A percentile compares a stretch with the other conserved stretches of the same genome.
These are phyloP conservation scores for Biscogniauxia marginata DNA, from an alignment of 2,329 filamentous ascomycete genomes.

Conservation along the genomic window DNA sequence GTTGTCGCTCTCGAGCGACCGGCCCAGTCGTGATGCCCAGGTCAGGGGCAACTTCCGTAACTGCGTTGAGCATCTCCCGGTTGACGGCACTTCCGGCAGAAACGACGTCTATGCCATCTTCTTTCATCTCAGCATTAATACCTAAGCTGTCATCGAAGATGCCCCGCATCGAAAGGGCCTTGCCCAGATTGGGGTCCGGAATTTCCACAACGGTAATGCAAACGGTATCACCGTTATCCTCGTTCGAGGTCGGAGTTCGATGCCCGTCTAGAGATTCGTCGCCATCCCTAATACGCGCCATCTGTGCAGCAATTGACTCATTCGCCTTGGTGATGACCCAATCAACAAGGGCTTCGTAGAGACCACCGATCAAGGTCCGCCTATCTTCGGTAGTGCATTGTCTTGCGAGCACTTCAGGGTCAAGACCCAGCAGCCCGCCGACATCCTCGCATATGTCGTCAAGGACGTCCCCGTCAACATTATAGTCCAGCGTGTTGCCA, in stretches of 20 bases:
- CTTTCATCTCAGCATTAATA: constrained; percentile 96
- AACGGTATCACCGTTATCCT: constrained; percentile 79
- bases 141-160: constrained; percentile 91
- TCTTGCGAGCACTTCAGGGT: constrained; percentile 75
- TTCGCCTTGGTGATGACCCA: constrained; percentile 93
- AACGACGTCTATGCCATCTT: constrained; percentile 80
- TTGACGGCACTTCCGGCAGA: constrained; percentile 77
- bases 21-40: constrained; percentile 71
- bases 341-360: constrained; percentile 93
- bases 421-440: constrained; percentile 78
- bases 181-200: constrained; percentile 75
- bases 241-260: constrained; percentile 64
- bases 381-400: constrained; percentile 85
- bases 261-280: constrained; percentile 67
- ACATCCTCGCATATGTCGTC: constrained; percentile 90
- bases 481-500: constrained; percentile 83
- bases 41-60: constrained; percentile 74
- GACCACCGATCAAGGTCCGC: constrained; percentile 74
- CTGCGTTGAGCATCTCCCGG: constrained; percentile 81
- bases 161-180: constrained; percentile 83
- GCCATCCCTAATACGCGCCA: constrained; percentile 63
- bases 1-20: constrained; percentile 69
- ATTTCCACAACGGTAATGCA: constrained; percentile 87
- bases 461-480: constrained; percentile 78
- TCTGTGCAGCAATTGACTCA: constrained; percentile 73